A percentile compares a stretch with the other conserved stretches of the same genome.
Conservation (phyloP, 2,329 filamentous ascomycete genomes). For the Fusarium illudens region DNA sequence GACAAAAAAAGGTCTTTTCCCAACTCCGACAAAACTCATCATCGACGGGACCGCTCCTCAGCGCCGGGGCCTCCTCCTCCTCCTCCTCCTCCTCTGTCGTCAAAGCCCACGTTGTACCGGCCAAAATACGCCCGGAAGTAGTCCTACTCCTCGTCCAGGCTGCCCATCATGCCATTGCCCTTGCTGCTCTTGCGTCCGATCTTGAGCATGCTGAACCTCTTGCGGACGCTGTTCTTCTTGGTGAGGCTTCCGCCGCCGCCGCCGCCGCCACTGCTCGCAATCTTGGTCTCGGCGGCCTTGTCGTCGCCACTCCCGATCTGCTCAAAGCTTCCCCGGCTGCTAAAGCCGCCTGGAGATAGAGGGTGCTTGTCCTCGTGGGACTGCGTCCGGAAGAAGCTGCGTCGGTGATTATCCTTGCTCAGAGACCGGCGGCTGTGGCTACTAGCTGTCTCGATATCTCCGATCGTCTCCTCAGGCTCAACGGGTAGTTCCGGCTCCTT, state of each 20-base stretch:
- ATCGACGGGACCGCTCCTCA: conserved; percentile 11
- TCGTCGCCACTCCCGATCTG: conserved; percentile 37
- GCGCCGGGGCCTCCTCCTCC: conserved; percentile 6
- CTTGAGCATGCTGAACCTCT: conserved; percentile 80
- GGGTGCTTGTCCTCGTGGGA: conserved; percentile 43
- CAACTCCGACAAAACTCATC: conserved; percentile 6
- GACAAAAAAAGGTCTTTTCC: not conserved
- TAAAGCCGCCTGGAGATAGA: conserved; percentile 39
- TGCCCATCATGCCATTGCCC: conserved; percentile 60
- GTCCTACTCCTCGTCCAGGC: conserved; percentile 64
- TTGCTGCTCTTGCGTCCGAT: conserved; percentile 75
- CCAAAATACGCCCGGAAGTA: conserved; percentile 46
- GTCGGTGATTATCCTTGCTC: conserved; percentile 48
- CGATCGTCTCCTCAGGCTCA: conserved; percentile 44
- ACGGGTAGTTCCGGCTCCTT: conserved; percentile 49
- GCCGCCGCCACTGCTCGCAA: conserved; percentile 2
- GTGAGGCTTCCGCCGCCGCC: conserved; percentile 42
- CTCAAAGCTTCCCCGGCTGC: conserved; percentile 43
- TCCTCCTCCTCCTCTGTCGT: conserved; percentile 4
- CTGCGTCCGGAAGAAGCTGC: conserved; percentile 57
- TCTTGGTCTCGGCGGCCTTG: conserved; percentile 44
- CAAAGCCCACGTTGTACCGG: conserved; percentile 38
- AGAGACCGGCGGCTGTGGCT: conserved; percentile 43
- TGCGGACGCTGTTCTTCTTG: conserved; percentile 73
- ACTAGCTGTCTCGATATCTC: conserved; percentile 46